Evolutionary conservation across 1,139 yeast genomes (phyloP).

Genomic region (Yamadazyma taylorii): DNA sequence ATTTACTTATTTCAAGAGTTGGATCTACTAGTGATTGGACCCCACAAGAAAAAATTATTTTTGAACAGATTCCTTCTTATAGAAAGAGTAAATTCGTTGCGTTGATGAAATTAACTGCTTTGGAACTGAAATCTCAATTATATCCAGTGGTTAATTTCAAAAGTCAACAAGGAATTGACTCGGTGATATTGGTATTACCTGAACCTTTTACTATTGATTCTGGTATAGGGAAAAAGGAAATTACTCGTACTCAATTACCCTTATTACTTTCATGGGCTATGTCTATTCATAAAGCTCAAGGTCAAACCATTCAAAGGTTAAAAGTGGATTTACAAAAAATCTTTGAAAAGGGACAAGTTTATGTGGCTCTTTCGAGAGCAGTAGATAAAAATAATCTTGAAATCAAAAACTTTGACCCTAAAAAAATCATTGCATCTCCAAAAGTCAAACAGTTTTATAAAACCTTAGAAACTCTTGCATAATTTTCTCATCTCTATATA

Average conservation of each 20-base stretch:
- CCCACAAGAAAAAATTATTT: conserved; percentile 46
- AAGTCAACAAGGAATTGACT: conserved; percentile 30
- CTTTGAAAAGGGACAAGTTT: conserved; percentile 85
- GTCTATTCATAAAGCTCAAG: conserved; percentile 90
- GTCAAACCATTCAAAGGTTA: conserved; percentile 81
- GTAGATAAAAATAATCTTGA: conserved; percentile 72
- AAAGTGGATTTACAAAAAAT: conserved; percentile 68
- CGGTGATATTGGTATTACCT: conserved; percentile 52
- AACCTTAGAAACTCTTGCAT: conserved; percentile 13
- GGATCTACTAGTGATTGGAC: conserved; percentile 25
- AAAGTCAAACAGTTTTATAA: conserved; percentile 68
- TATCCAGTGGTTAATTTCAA: conserved; percentile 63
- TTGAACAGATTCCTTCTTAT: conserved; percentile 27
- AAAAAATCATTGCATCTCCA: conserved; percentile 61
- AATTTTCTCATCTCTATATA: not conserved
- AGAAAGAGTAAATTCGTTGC: conserved; percentile 27
- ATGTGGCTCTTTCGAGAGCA: conserved; percentile 90
- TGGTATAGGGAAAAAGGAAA: conserved; percentile 15
- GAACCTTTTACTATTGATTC: conserved; percentile 65
- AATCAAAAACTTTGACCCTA: conserved; percentile 66
- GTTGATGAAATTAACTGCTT: conserved; percentile 33
- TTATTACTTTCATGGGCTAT: conserved; percentile 83
- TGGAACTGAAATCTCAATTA: conserved; percentile 26
- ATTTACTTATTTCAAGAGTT: conserved; percentile 26
- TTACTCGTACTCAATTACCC: conserved; percentile 65